These are phyloP conservation scores for Ceriops tagal DNA, from an alignment of 345 rosid genomes.

Conservation along the genomic window DNA sequence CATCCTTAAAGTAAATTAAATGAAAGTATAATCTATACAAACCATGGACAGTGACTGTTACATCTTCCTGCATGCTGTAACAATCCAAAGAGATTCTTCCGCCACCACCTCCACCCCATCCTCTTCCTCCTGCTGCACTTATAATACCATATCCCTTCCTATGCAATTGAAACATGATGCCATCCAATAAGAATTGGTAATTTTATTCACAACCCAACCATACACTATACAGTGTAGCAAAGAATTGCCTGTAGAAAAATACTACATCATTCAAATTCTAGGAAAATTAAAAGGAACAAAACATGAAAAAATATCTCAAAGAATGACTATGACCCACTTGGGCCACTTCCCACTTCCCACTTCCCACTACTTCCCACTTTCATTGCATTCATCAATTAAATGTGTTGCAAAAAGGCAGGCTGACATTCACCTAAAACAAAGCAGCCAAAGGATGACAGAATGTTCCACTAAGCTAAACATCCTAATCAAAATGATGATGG, in stretches of 20 bases:
- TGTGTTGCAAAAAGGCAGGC: not conserved
- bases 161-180: constrained; percentile 26
- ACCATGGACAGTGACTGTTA: constrained; percentile 87
- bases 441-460: not conserved
- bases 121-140: constrained; percentile 88
- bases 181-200: constrained; percentile 9
- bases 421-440: not conserved
- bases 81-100: constrained; percentile 92
- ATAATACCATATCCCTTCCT: constrained; percentile 90
- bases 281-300: not conserved
- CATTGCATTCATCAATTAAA: not conserved
- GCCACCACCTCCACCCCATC: constrained; percentile 98
- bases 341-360: too few species aligned
- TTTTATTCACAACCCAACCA: constrained; percentile 9
- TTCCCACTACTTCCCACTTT: not conserved
- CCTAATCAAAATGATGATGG: not conserved
- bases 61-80: constrained; percentile 95
- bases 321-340: too few species aligned
- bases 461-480: not conserved
- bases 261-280: constrained; percentile 2
- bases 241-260: constrained; percentile 1
- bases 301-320: too few species aligned
- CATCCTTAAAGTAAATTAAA: constrained; percentile 15
- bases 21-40: constrained; percentile 35
- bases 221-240: constrained; percentile 3